Evolutionary conservation across 441 rosid species (phyloP), one percentile per base, ranked within the genome.

Genomic region (Populus hybrid): DNA sequence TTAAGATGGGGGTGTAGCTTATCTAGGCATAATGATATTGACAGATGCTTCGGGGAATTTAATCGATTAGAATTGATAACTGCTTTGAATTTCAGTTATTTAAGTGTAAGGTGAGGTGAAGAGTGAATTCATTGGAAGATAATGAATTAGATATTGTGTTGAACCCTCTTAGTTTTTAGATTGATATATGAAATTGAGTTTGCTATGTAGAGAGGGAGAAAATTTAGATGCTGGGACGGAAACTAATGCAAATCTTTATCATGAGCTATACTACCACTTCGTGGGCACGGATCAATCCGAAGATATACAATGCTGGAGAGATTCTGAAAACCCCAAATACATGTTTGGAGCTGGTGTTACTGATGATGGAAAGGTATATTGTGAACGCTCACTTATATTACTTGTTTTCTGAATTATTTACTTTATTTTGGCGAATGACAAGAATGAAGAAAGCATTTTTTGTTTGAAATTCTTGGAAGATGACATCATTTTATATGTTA

Each of bases 281-380:
- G 34, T 97, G 61, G 99, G 99, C 61, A 88, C 91, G 0, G 92
- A 90, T 82, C 98, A 97, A 57, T 88, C 93, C 69, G 91, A 93
- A 79, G 99, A 97, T 87, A 85, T 93, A 78, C 81, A 91, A 76
- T 96, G 99, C 91, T 96, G 98, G 96, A 92, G 69, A 84, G 98
- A 96, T 87, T 82, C 83, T 71, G 93, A 88, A 59, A 91, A 96
- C 80, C 98, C 99, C n/a, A 91, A 88, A 77, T 85, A 94, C 76
- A 35, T 42, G 79, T 86, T 89, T 67, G 87, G 79, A 46, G 91
- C 89, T 78, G 57, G 75, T 14, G 88, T 97, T 69, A 93, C 93
- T 11, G 89, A 93, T 24, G 99, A 94, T 75, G 97, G 99, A 78
- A 89, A 91, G 96, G 98, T 93, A 46, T 46, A 34, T 34, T 46